These are phyloP conservation scores for Nymphaea colorata DNA, from an alignment of 164 flowering plant genomes.

Conservation along the genomic window DNA sequence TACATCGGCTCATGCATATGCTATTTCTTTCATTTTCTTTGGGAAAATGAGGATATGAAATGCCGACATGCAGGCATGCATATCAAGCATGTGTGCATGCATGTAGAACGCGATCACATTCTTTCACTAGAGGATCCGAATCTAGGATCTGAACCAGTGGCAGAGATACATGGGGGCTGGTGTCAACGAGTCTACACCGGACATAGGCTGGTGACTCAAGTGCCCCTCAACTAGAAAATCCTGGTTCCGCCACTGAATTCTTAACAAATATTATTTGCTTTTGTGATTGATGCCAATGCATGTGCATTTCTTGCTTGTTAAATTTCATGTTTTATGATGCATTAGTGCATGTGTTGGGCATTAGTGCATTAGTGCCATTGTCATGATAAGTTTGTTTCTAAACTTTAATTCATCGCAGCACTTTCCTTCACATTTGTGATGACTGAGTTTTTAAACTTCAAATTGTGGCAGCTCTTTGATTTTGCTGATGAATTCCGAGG, in stretches of 20 bases:
- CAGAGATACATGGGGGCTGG: no score
- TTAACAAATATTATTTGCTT: no score
- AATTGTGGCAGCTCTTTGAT: conserved; percentile 55
- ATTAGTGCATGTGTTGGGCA: no score
- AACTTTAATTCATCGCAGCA: not conserved
- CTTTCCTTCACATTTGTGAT: not conserved
- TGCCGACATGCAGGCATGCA: not conserved
- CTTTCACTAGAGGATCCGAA: not conserved
- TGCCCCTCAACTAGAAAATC: no score
- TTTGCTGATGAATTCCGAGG: conserved; percentile 78
- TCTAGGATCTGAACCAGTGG: no score
- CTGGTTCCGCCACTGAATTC: no score
- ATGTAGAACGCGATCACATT: not conserved
- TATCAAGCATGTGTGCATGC: not conserved
- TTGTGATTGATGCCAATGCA: no score
- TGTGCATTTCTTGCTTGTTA: no score
- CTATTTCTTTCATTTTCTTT: not conserved
- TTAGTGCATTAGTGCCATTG: no score
- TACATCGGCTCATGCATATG: not conserved
- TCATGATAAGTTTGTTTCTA: not conserved
- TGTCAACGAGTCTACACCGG: no score
- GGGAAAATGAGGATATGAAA: not conserved
- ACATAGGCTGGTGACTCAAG: no score
- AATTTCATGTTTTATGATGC: no score
- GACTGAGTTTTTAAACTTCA: not conserved